These are phyloP conservation scores for Cyclotella atomus DNA, from an alignment of 108 stramenopile species.

Conservation along the genomic window DNA sequence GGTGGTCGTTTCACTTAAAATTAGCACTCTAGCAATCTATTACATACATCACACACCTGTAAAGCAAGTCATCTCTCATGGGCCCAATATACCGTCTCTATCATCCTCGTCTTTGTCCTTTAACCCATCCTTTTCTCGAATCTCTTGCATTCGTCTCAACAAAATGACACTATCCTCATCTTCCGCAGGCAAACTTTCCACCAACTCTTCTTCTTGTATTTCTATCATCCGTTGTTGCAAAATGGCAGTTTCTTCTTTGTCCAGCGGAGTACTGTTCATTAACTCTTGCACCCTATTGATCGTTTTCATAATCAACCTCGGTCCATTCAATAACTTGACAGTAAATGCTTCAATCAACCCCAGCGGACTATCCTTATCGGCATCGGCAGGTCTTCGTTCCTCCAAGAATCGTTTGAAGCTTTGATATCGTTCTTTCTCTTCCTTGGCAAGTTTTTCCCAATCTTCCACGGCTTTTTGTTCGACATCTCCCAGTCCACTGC, in stretches of 20 bases:
- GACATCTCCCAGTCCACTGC: constrained; percentile 71
- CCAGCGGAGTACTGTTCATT: constrained; percentile 58
- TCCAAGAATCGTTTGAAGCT: constrained; percentile 61
- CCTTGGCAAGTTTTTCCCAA: constrained; percentile 59
- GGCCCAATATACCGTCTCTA: no score
- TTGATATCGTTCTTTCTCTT: constrained; percentile 69
- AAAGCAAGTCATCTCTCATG: no score
- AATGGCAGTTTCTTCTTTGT: constrained; percentile 28
- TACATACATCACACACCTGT: no score
- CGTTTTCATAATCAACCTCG: constrained; percentile 60
- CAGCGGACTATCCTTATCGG: constrained; percentile 48
- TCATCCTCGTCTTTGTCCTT: neutral
- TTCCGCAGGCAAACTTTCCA: constrained; percentile 57
- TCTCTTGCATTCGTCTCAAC: constrained; percentile 1
- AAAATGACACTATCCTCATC: constrained; percentile 31
- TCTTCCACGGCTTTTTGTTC: constrained; percentile 68
- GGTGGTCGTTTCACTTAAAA: neutral
- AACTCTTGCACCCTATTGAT: constrained; percentile 70
- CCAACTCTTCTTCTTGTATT: constrained; percentile 47
- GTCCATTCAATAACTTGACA: constrained; percentile 73
- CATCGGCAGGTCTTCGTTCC: constrained; percentile 78
- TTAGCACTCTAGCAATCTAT: no score
- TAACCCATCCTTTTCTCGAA: neutral
- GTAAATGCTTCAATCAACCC: constrained; percentile 72
- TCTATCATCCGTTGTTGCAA: constrained; percentile 1